A percentile compares a stretch with the other conserved stretches of the same genome.
phyloP scores from a whole-genome alignment of 2,329 filamentous ascomycete species.

The Ophiognomonia clavigignenti-juglandacearum region DNA sequence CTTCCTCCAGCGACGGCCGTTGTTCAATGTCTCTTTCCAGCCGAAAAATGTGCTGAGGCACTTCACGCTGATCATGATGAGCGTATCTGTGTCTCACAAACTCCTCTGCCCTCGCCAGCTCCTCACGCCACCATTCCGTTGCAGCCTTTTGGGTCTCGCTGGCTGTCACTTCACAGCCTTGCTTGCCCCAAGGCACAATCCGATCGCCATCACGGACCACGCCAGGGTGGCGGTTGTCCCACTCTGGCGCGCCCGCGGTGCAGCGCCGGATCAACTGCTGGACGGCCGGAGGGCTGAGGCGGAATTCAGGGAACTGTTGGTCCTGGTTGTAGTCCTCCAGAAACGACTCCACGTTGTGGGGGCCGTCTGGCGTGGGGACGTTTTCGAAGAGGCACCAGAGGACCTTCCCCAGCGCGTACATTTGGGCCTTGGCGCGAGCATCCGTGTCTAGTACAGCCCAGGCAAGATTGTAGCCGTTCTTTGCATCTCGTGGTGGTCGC shows the following conservation, averaged over 20 bases:
- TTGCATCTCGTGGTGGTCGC: slow-evolving; percentile 12
- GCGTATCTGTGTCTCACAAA: neutral
- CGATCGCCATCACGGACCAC: slow-evolving; percentile 1
- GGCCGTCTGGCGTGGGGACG: slow-evolving; percentile 20
- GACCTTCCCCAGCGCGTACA: slow-evolving; percentile 23
- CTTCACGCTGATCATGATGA: neutral
- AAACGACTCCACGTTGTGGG: slow-evolving; percentile 11
- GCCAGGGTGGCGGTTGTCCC: slow-evolving; percentile 8
- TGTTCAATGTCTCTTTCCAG: neutral
- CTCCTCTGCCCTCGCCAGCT: neutral
- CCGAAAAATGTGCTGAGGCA: neutral
- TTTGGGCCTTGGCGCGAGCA: slow-evolving; percentile 18
- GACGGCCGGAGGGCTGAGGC: slow-evolving; percentile 11
- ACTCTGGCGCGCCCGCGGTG: slow-evolving; percentile 20
- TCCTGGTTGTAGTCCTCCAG: neutral
- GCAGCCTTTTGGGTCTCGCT: neutral
- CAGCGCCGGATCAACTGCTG: slow-evolving; percentile 16
- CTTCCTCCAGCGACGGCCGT: neutral
- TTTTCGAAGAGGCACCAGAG: slow-evolving; percentile 23
- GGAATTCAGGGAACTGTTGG: slow-evolving; percentile 18
- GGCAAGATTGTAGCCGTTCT: slow-evolving; percentile 19
- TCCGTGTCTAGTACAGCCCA: slow-evolving; percentile 17
- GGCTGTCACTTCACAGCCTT: neutral
- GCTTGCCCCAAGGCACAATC: neutral
- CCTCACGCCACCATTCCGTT: neutral